phyloP scores from a whole-genome alignment of 2,329 filamentous ascomycete genomes.

The Cytospora schulzeri region DNA sequence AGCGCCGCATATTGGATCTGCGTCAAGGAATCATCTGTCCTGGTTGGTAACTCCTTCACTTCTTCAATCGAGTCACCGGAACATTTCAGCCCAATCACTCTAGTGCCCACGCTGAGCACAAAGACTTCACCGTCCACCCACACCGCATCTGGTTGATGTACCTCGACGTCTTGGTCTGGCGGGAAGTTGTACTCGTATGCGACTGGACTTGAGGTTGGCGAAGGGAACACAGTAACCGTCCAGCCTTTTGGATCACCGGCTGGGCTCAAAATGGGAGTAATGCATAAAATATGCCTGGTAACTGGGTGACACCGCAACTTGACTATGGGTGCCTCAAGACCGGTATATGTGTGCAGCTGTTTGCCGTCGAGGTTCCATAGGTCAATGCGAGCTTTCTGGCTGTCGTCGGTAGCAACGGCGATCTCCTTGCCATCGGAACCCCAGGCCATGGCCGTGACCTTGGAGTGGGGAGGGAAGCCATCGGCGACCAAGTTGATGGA shows the following conservation, averaged over 20 bases:
- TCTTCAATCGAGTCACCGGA: slow-evolving; percentile 49
- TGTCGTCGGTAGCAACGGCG: slow-evolving; percentile 60
- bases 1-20: slow-evolving; percentile 51
- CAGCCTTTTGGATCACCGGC: slow-evolving; percentile 40
- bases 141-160: slow-evolving; percentile 57
- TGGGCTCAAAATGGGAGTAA: slow-evolving; percentile 55
- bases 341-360: slow-evolving; percentile 55
- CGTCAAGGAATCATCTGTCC: slow-evolving; percentile 55
- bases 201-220: slow-evolving; percentile 45
- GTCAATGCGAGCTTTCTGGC: slow-evolving; percentile 54
- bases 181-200: slow-evolving; percentile 47
- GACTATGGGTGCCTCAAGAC: slow-evolving; percentile 62
- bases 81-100: slow-evolving; percentile 53
- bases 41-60: slow-evolving; percentile 53
- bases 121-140: slow-evolving; percentile 64
- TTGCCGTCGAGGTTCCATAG: slow-evolving; percentile 59
- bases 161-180: slow-evolving; percentile 50
- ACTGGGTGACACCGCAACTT: slow-evolving; percentile 63
- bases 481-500: slow-evolving; percentile 55
- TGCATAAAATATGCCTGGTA: slow-evolving; percentile 56
- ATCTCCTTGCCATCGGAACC: slow-evolving; percentile 57
- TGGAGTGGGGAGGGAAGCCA: slow-evolving; percentile 53
- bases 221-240: slow-evolving; percentile 58
- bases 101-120: slow-evolving; percentile 59
- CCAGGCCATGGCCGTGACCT: slow-evolving; percentile 63